Percentiles rank a stretch among this genome's conserved stretches.
These are phyloP conservation scores for Salix brachista DNA, from an alignment of 345 rosid species.

Conservation along the genomic window DNA sequence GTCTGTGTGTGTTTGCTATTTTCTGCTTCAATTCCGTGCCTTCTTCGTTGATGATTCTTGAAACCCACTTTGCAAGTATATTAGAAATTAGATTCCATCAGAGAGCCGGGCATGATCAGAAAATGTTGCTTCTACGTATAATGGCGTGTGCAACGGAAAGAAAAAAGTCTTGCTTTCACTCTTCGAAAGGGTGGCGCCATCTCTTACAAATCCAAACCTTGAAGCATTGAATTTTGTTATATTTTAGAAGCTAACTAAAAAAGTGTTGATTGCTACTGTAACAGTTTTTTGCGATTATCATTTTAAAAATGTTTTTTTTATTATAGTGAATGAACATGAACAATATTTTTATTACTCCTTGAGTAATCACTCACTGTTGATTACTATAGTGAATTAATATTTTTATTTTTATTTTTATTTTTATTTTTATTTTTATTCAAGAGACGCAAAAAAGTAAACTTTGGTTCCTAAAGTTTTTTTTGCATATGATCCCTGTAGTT, in stretches of 20 bases:
- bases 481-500: no score
- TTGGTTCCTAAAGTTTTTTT: no score
- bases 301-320: no score
- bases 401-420: no score
- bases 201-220: conserved; percentile 1
- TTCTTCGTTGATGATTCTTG: not conserved
- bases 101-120: not conserved
- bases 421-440: no score
- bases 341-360: no score
- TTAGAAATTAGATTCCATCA: not conserved
- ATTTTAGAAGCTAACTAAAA: not conserved
- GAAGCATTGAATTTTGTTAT: not conserved
- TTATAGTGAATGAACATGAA: no score
- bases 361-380: no score
- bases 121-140: conserved; percentile 24
- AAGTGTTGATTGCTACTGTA: no score
- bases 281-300: no score
- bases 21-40: not conserved
- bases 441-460: no score
- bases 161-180: conserved; percentile 19
- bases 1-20: not conserved
- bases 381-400: no score
- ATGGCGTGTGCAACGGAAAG: conserved; percentile 1
- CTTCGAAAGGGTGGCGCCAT: conserved; percentile 4
- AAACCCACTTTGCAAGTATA: not conserved